phyloP scores from a whole-genome alignment of 768 basidiomycete genomes.

The Gymnopilus dilepis region DNA sequence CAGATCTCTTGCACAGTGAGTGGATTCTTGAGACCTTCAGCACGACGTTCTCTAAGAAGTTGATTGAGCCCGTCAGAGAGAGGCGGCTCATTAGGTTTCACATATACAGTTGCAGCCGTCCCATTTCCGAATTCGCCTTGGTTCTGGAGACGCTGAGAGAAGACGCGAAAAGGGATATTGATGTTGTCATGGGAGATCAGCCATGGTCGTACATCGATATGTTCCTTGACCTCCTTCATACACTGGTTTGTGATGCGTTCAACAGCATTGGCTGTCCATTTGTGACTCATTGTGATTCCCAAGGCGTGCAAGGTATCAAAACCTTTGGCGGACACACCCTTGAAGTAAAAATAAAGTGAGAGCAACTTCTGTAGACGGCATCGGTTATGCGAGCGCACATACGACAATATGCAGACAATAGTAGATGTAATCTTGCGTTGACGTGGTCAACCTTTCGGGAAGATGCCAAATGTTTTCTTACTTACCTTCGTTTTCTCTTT shows the following conservation, averaged over 20 bases:
- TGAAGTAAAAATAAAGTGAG: constrained; percentile 42
- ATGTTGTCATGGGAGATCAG: constrained; percentile 44
- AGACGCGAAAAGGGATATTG: constrained; percentile 40
- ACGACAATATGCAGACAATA: constrained; percentile 33
- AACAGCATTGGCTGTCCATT: constrained; percentile 36
- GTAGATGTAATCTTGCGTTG: constrained; percentile 33
- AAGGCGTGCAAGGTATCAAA: constrained; percentile 43
- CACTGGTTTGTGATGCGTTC: constrained; percentile 29
- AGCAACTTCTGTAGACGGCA: constrained; percentile 37
- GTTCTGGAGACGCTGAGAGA: constrained; percentile 43
- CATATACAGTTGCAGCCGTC: constrained; percentile 39
- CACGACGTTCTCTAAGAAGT: constrained; percentile 25
- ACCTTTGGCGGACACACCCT: constrained; percentile 40
- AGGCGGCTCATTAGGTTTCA: constrained; percentile 30
- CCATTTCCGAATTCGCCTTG: constrained; percentile 41
- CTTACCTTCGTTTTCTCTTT: constrained; percentile 29
- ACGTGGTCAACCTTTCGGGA: background rate
- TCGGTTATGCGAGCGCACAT: constrained; percentile 31
- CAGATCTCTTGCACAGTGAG: constrained; percentile 30
- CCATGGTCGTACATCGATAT: constrained; percentile 35
- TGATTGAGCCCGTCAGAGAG: constrained; percentile 25
- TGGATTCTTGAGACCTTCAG: constrained; percentile 27
- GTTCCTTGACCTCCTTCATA: constrained; percentile 28
- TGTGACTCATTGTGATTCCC: constrained; percentile 45
- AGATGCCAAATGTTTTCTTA: background rate